Evolutionary conservation across 176 grass and related monocot genomes (phyloP).

Genomic region (Oryza nivara): DNA sequence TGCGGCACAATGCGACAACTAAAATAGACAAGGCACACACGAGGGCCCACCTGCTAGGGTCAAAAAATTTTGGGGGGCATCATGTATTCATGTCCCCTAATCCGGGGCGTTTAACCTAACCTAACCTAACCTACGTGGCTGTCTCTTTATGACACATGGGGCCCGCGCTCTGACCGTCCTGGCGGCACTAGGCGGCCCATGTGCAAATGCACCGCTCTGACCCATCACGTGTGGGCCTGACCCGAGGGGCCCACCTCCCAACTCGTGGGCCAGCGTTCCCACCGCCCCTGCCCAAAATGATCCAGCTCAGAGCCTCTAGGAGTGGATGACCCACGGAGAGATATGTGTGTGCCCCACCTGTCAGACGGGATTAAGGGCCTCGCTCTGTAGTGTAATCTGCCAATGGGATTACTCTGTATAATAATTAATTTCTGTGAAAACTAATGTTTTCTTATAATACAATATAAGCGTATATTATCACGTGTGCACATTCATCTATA

Average conservation of each 20-base stretch:
- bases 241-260: neutral
- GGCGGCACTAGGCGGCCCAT: conserved; percentile 4
- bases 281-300: neutral
- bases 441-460: too few species aligned
- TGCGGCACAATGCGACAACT: too few species aligned
- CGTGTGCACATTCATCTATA: too few species aligned
- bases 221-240: conserved; percentile 8
- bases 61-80: neutral
- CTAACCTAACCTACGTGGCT: neutral
- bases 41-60: neutral
- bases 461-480: too few species aligned
- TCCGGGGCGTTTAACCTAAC: neutral
- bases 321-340: neutral
- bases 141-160: conserved; percentile 14
- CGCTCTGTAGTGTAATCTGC: too few species aligned
- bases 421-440: too few species aligned
- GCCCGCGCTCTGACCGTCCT: conserved; percentile 14
- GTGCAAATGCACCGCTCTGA: neutral
- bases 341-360: neutral
- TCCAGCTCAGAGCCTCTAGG: neutral
- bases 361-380: too few species aligned
- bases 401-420: too few species aligned
- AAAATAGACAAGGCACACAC: too few species aligned
- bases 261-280: neutral
- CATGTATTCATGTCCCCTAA: conserved; percentile 5